These are phyloP conservation scores for Vachellia pachyceras DNA, from an alignment of 306 rosid species.

Conservation along the genomic window DNA sequence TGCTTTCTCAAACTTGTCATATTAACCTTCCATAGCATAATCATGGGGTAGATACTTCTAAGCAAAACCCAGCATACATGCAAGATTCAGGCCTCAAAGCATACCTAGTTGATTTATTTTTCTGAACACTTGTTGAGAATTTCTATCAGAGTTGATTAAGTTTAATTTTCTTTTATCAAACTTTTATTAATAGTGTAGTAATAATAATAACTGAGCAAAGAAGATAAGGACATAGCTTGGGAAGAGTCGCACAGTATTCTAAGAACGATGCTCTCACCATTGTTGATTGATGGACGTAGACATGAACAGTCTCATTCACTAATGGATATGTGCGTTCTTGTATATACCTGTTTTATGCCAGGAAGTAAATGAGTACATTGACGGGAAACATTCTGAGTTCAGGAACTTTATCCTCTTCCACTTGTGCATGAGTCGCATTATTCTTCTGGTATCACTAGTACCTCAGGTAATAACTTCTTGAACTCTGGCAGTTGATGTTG, in stretches of 20 bases:
- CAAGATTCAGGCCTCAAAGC: background rate
- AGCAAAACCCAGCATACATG: background rate
- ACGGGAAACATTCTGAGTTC: slow-evolving; percentile 31
- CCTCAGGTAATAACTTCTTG: slow-evolving; percentile 53
- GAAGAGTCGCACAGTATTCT: background rate
- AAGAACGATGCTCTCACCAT: background rate
- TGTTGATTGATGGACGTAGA: background rate
- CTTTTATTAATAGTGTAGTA: background rate
- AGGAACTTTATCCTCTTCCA: slow-evolving; percentile 46
- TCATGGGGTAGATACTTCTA: background rate
- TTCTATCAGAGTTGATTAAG: background rate
- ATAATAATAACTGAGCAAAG: background rate
- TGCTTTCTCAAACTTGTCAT: slow-evolving; percentile 25
- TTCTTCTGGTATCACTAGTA: slow-evolving; percentile 45
- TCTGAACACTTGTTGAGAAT: background rate
- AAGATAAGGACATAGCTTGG: background rate
- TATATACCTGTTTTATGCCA: slow-evolving; percentile 29
- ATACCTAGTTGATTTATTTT: background rate
- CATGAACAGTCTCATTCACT: background rate
- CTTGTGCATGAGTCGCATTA: slow-evolving; percentile 44
- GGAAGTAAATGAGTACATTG: slow-evolving; percentile 48
- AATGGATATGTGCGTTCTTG: background rate
- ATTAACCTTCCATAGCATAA: background rate
- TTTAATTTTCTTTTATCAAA: background rate
- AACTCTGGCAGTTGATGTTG: background rate